Base-by-base conservation (phyloP, 805 yeast species). In the Diddensiella caesifluorescens region DNA sequence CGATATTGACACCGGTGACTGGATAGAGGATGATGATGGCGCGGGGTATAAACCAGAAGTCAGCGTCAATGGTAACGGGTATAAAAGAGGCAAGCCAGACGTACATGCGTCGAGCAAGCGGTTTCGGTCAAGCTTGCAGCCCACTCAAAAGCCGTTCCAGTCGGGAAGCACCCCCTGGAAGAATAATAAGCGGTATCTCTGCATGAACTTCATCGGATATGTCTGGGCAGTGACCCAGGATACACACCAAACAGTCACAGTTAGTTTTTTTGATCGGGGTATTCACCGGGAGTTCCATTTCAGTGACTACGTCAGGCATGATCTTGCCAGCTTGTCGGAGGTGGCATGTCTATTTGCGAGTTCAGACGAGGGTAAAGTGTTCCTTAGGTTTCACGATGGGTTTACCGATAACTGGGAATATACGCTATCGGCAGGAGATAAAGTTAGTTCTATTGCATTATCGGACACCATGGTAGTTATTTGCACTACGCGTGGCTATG, bases 131-230 rank as follows among this genome's bases (percentile, higher is more conserved):
- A 25, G 25, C 31, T 18, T 9, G 15, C 12, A 12, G 32, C 20
- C n/a, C 16, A 16, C 27, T 4, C 44, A 41, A 10, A 39, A 64
- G 35, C 89, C 96, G 0, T 82, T 79, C 52, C 86, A 95, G 2
- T 83, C 86, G 1, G 97, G 97, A 1, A 75, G 83, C 4, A 90
- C 97, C 0, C 95, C 95, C 0, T 88, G 89, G 82, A 62, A 63
- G 23, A 64, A 66, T 39, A 75, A 77, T 39, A 74, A 90, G 61
- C 70, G 95, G 41, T 89, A 87, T 54, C 63, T 90, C 30, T 77
- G 87, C 16, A 85, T 89, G 72, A 85, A 85, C 52, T 69, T 81
- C 6, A 65, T 79, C 22, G 98, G 97, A 0, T 84, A 85, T 57
- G 82, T 80, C 0, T 83, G 94, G 77, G 70, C 87, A 0, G 92